Conservation (phyloP, 306 rosid genomes). For the Purshia tridentata region DNA sequence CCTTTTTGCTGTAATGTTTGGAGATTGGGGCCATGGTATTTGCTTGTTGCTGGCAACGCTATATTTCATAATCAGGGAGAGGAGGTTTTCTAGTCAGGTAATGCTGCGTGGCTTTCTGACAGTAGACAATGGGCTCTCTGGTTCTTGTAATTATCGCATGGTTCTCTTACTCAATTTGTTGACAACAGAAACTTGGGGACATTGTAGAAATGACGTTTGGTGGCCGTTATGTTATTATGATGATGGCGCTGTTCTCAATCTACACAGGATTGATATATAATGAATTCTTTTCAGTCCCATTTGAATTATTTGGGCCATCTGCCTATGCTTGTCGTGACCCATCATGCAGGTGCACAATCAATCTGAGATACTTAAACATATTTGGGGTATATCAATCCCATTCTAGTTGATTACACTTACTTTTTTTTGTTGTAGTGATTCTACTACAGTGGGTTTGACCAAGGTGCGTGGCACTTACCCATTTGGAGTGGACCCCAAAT, state of each 20-base stretch:
- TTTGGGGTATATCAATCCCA: neutral
- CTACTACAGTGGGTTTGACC: constrained; percentile 41
- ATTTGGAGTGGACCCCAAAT: constrained; percentile 41
- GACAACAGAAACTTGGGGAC: constrained; percentile 80
- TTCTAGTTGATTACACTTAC: constrained; percentile 12
- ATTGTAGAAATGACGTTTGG: constrained; percentile 81
- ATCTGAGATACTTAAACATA: constrained; percentile 13
- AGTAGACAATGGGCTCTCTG: constrained; percentile 15
- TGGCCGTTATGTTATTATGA: constrained; percentile 65
- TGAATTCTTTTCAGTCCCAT: constrained; percentile 78
- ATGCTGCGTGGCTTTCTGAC: constrained; percentile 22
- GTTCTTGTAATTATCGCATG: constrained; percentile 15
- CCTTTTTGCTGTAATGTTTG: constrained; percentile 90
- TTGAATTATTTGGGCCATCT: constrained; percentile 68
- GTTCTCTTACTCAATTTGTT: constrained; percentile 39
- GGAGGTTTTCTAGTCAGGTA: constrained; percentile 59
- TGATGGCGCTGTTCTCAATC: constrained; percentile 86
- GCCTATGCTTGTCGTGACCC: constrained; percentile 69
- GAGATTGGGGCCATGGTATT: constrained; percentile 88
- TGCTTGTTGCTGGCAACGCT: constrained; percentile 72
- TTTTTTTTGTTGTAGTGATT: constrained; percentile 48
- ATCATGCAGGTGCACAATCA: constrained; percentile 59
- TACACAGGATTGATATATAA: constrained; percentile 83
- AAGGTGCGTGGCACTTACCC: constrained; percentile 39
- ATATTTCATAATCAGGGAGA: constrained; percentile 67